phyloP scores from a whole-genome alignment of 768 basidiomycete species.

The Termitomyces sp. region DNA sequence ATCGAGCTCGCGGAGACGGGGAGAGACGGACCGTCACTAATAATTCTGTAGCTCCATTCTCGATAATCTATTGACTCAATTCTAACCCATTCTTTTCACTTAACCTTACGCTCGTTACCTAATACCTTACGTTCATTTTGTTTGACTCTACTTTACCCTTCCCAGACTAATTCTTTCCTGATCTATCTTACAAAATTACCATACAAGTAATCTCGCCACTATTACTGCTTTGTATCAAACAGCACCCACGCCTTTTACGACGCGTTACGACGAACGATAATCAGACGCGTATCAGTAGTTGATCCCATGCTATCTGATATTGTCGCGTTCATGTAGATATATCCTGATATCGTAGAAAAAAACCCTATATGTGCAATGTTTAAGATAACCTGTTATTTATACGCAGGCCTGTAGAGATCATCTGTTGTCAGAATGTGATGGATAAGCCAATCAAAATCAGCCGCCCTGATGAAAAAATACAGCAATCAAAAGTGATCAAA shows the following conservation, averaged over 20 bases:
- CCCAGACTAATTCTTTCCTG: not conserved
- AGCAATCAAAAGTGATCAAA: not conserved
- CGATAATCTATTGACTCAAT: not conserved
- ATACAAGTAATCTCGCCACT: not conserved
- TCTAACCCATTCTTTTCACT: not conserved
- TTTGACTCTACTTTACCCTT: not conserved
- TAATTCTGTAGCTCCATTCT: not conserved
- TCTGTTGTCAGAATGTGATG: conserved; percentile 4
- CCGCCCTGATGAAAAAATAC: conserved; percentile 11
- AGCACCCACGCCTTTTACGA: conserved; percentile 9
- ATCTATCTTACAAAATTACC: not conserved
- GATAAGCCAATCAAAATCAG: conserved; percentile 25
- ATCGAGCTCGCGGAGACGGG: conserved; percentile 29
- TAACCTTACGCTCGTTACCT: conserved; percentile 15
- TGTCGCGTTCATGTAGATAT: not conserved
- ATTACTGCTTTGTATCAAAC: conserved; percentile 9
- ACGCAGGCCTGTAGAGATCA: conserved; percentile 2
- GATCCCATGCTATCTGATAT: not conserved
- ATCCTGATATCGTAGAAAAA: not conserved
- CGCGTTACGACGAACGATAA: conserved; percentile 4
- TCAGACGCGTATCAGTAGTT: conserved; percentile 12
- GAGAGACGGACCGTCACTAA: conserved; percentile 24
- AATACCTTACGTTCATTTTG: conserved; percentile 10
- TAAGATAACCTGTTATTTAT: not conserved
- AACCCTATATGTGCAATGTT: not conserved